Evolutionary conservation across 768 basidiomycete species (phyloP).

Genomic region (Naganishia antarctica): DNA sequence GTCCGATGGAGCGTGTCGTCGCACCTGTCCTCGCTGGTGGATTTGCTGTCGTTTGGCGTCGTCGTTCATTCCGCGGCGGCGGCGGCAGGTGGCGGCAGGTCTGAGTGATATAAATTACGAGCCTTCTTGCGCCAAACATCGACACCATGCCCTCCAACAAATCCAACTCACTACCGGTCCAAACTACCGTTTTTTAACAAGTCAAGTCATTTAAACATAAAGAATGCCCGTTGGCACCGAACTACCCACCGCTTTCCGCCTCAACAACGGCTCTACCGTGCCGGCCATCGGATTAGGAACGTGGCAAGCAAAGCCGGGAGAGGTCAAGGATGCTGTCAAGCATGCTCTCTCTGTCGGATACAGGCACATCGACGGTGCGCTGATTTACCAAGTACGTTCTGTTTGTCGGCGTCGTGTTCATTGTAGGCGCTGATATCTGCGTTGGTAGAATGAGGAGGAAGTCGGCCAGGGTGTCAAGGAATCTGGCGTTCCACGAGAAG

Average conservation of each 20-base stretch:
- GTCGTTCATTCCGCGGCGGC: no score
- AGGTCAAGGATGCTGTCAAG: conserved; percentile 55
- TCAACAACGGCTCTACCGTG: conserved; percentile 44
- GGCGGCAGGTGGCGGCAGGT: no score
- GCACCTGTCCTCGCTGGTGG: no score
- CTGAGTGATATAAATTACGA: no score
- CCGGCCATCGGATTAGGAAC: conserved; percentile 79
- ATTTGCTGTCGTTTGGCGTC: neutral
- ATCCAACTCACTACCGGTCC: neutral
- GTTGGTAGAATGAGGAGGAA: conserved; percentile 26
- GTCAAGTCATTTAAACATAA: neutral
- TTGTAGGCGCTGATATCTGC: conserved; percentile 53
- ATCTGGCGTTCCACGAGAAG: conserved; percentile 34
- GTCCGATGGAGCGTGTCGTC: no score
- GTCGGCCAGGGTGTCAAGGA: conserved; percentile 40
- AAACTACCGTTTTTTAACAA: neutral
- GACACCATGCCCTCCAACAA: no score
- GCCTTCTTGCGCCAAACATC: no score
- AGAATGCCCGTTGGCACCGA: conserved; percentile 6
- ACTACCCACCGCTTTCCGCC: conserved; percentile 15
- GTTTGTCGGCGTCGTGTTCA: no score
- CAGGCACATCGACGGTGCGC: conserved; percentile 77
- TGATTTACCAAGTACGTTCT: conserved; percentile 58
- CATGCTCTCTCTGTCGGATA: conserved; percentile 68
- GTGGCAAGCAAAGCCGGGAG: conserved; percentile 69